Evolutionary conservation across 805 yeast genomes (phyloP).

Genomic region (Myxozyma sirexii): DNA sequence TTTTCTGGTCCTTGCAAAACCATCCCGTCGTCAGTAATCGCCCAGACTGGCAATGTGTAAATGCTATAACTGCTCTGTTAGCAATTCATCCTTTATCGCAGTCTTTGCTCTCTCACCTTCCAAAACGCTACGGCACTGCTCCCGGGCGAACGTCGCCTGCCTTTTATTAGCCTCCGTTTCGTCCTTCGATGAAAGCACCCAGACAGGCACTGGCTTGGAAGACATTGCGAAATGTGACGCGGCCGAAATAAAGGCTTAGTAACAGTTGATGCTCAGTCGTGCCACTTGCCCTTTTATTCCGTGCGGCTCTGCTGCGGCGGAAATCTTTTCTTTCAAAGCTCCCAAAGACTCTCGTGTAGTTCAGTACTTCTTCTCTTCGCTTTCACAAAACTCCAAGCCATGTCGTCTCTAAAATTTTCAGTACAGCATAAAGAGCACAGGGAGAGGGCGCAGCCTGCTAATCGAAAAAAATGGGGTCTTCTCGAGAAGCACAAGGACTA

Average conservation of each 20-base stretch:
- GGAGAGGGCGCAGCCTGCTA: conserved; percentile 85
- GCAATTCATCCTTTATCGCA: neutral
- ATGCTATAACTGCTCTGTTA: conserved; percentile 43
- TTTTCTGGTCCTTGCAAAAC: conserved; percentile 61
- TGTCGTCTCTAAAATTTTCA: conserved; percentile 84
- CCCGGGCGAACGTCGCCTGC: conserved; percentile 22
- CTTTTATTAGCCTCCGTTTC: conserved; percentile 14
- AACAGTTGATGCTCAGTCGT: no score
- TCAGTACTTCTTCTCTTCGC: neutral
- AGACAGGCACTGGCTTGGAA: conserved; percentile 20
- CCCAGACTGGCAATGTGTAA: conserved; percentile 65
- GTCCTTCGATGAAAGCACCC: conserved; percentile 33
- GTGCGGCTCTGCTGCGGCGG: neutral
- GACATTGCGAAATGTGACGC: neutral
- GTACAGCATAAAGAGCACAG: conserved; percentile 95
- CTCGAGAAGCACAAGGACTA: conserved; percentile 88
- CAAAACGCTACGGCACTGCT: conserved; percentile 19
- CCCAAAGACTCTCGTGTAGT: neutral
- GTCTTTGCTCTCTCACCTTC: conserved; percentile 12
- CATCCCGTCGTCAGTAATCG: conserved; percentile 68
- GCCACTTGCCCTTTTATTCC: neutral
- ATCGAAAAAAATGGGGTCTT: conserved; percentile 75
- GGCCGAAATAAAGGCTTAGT: neutral
- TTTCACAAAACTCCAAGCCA: conserved; percentile 38
- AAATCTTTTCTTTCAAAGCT: neutral